phyloP scores from a whole-genome alignment of 495 filamentous ascomycete genomes.

The Rostrohypoxylon terebratum region DNA sequence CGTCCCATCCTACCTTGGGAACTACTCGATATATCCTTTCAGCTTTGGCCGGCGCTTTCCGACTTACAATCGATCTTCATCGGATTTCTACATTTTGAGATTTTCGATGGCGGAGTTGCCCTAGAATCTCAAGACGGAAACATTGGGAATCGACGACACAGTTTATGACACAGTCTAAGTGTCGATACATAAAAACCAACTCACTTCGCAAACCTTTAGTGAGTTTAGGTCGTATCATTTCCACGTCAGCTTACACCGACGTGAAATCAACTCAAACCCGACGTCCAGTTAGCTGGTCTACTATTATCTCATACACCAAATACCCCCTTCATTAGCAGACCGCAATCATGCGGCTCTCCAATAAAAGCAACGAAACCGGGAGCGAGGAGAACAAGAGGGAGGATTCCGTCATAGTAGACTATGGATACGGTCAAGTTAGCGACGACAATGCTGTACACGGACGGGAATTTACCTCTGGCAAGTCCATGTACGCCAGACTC shows the following conservation, averaged over 20 bases:
- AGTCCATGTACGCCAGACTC: conserved; percentile 71
- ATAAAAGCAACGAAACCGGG: conserved; percentile 42
- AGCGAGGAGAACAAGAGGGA: conserved; percentile 33
- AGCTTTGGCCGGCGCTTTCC: conserved; percentile 36
- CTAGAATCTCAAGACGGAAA: conserved; percentile 4
- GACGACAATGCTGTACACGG: conserved; percentile 69
- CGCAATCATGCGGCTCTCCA: conserved; percentile 38
- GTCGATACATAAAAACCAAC: conserved; percentile 13
- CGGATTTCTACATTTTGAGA: conserved; percentile 1
- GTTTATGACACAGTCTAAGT: conserved; percentile 19
- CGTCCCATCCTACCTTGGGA: neutral
- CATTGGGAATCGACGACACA: conserved; percentile 22
- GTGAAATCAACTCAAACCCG: neutral
- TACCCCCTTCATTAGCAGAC: neutral
- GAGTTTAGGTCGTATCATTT: conserved; percentile 6
- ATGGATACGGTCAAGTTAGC: conserved; percentile 58
- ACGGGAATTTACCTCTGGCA: conserved; percentile 71
- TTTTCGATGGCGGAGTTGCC: conserved; percentile 28
- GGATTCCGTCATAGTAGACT: conserved; percentile 31
- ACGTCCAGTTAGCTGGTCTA: neutral
- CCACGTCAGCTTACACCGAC: neutral
- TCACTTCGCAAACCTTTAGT: conserved; percentile 23
- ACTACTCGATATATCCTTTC: neutral
- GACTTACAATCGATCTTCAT: conserved; percentile 15
- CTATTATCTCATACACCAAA: neutral